Base-by-base conservation (phyloP, 495 filamentous ascomycete species). In the Aspergillus bertholletiae region DNA sequence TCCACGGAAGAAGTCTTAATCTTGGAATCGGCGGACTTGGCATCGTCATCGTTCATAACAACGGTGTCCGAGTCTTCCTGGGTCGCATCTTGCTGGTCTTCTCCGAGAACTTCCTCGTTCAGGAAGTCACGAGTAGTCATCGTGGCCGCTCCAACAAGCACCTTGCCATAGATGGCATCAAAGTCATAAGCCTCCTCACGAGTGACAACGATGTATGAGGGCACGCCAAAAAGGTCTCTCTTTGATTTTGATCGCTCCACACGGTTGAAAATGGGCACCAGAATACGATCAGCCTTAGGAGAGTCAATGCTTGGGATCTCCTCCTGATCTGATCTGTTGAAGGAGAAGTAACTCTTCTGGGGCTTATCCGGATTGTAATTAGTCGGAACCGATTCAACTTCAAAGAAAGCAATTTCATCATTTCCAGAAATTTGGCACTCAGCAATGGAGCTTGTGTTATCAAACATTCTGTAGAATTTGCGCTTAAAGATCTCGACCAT, bases 391-490 rank as follows among this genome's bases (percentile, higher is more conserved):
- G 74, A 76, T 47, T 96, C 91, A 3, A 98, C 70, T 63, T 98
- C 93, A 64, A 84, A 89, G 26, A 96, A 75, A n/a, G 75, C 81
- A 22, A 89, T 76, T 13, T 80, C 68, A 60, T 97, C 95, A 26
- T 73, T 78, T 1, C 58, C 15, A 28, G 70, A 62, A 40, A 96
- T 88, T 54, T 74, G 70, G 21, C 84, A 81, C 15, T 96, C 91
- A 1, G 82, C 82, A 41, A 90, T 84, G 7, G 80, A 75, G 8
- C 69, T 70, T 6, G 71, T 70, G 61, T 95, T 85, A 9, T 88
- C 80, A 56, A 92, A 95, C 17, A 86, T 75, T 60, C 88, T 89
- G 74, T 89, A 97, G 70, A 97, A 93, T 53, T 84, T 89, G 50
- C 75, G 69, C 56, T 84, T 86, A 67, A 88, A 95, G 22, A 93